Base-by-base conservation (phyloP, 768 basidiomycete species). In the Trametes villosa region DNA sequence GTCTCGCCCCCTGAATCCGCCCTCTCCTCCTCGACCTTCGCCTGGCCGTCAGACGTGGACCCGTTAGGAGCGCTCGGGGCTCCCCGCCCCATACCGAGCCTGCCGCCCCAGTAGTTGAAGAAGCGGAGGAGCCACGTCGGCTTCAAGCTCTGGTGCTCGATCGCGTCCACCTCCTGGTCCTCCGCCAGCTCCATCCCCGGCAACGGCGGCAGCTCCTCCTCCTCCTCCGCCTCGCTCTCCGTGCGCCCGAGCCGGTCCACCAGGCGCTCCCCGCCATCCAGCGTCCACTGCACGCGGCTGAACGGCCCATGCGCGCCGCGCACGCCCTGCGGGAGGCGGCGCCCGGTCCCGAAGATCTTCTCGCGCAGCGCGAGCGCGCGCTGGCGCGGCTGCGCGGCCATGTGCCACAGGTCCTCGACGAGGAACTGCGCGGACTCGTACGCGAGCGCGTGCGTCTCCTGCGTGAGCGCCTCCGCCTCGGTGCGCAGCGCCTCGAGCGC, bases 71-170 rank as follows among this genome's bases (percentile, higher is more conserved):
- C n/a, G 24, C 22, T 30, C 22, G 54, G 44, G 3, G 44, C 54
- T 20, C 56, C 47, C 11, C 46, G 52, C 12, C 62, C 53, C 44
- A 47, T 68, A 82, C 84, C 88, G 84, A 63, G 46, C 63, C 80
- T 81, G 40, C 83, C 83, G 8, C 86, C 87, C 89, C 88, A 91
- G 59, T 86, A 88, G 46, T 86, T 90, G 71, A 92, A 89, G 74
- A 91, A 84, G 67, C 81, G 78, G 67, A 92, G 74, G 54, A 91
- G 70, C 91, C 91, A 92, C 79, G 90, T 86, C 36, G 89, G 89
- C 55, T 84, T 85, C 70, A 89, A 85, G 22, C 75, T 76, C 31
- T 80, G 80, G 71, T 85, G 80, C 68, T 80, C 79, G 46, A 86
- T 83, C 40, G 81, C 83, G 57, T 83, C 83, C 56, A 72, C 71